phyloP scores from a whole-genome alignment of 495 filamentous ascomycete species.

The Neurospora tetrasperma region DNA sequence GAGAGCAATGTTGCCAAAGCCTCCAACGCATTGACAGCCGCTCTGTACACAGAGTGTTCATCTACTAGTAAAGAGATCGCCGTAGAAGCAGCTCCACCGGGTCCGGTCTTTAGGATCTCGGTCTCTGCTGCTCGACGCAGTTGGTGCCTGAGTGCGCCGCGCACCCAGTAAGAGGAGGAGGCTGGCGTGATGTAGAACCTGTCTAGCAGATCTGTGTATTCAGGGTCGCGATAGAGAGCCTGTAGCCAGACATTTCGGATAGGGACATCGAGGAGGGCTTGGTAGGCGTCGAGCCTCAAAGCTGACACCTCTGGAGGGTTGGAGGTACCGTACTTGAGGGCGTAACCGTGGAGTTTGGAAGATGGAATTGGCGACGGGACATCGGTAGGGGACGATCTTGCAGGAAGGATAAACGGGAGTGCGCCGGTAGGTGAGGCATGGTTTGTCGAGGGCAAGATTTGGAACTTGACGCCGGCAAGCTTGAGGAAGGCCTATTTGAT shows the following conservation, averaged over 20 bases:
- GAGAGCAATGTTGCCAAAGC: slow-evolving; percentile 65
- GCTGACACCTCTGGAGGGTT: slow-evolving; percentile 1
- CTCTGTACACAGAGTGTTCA: slow-evolving; percentile 50
- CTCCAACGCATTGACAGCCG: slow-evolving; percentile 59
- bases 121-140: slow-evolving; percentile 59
- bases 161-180: slow-evolving; percentile 53
- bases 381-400: slow-evolving; percentile 16
- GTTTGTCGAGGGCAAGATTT: slow-evolving; percentile 68
- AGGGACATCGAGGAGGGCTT: slow-evolving; percentile 65
- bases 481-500: slow-evolving; percentile 66
- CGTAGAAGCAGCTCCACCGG: slow-evolving; percentile 6
- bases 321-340: slow-evolving; percentile 26
- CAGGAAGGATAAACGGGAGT: slow-evolving; percentile 77
- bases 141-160: slow-evolving; percentile 48
- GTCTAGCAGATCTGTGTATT: slow-evolving; percentile 52
- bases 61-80: slow-evolving; percentile 34
- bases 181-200: slow-evolving; percentile 57
- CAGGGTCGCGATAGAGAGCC: slow-evolving; percentile 61
- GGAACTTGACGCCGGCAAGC: slow-evolving; percentile 60
- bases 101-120: slow-evolving; percentile 57
- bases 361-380: slow-evolving; percentile 46
- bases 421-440: slow-evolving; percentile 84
- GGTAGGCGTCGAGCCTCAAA: slow-evolving; percentile 62
- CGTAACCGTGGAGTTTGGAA: slow-evolving; percentile 60
- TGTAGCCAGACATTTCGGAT: slow-evolving; percentile 86